Evolutionary conservation across 805 yeast species (phyloP), one percentile per base, ranked within the genome.

Genomic region (Saccharomycodes ludwigii): DNA sequence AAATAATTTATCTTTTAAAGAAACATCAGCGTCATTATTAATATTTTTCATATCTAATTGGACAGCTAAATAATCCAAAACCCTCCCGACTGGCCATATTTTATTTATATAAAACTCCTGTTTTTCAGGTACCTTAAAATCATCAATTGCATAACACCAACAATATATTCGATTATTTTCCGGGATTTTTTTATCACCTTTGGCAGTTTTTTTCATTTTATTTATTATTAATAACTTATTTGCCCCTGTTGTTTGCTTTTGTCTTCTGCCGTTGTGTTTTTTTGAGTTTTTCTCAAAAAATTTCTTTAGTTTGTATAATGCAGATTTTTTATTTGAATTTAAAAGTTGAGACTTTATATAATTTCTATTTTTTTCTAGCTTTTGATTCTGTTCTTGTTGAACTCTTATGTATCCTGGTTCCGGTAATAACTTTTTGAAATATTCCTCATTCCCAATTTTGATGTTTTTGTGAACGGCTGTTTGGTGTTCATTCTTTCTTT

Each of bases 71-170:
- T 37, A 48, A 34, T 54, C 59, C 19, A 54, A 32, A 4, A 45
- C 50, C 24, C 53, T 44, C 1, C 59, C 59, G 3, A 51, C 33
- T 8, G 57, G 53, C 58, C 59, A 51, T 3, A 44, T 33, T 32
- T 48, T 52, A 35, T 52, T 51, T 9, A 50, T 36, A 32, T 31
- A 54, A 4, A 54, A 18, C 4, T 24, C 36, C 3, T 40, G 35
- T 11, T 42, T 40, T 12, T 30, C 26, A 12, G 33, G 37, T 1
- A 30, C 24, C 21, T 34, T 38, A 13, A 25, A 27, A 17, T 25
- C 33, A 13, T 34, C 34, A 6, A 39, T 33, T 9, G 32, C 40
- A 35, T 41, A 47, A 32, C 49, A 43, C 31, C 38, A 41, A 1
- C 49, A 31, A 31, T 53, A 49, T 2, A 50, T 36, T 29, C 56